Evolutionary conservation across 108 stramenopile species (phyloP), one percentile per base, ranked within the genome.

Genomic region (Epipyxis sp.): DNA sequence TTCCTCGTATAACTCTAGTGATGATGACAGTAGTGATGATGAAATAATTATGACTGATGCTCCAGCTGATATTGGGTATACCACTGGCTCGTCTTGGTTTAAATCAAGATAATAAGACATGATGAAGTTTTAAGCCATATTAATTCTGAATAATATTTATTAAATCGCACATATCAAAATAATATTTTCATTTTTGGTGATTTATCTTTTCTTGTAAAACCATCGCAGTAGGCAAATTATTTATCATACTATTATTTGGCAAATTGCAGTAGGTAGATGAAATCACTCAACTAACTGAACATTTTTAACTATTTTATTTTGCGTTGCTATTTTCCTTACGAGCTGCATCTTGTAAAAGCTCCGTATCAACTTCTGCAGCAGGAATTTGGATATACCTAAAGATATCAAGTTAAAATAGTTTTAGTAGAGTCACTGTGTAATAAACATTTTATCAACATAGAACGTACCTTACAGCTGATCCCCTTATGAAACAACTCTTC

Each of bases 401-500:
- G 34, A 65, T 6, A 50, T 13, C 46, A 50, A 13, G 46, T 13
- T 50, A 50, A 50, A 13, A 6, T 13, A 50, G 46, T 13, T 6
- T 50, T 20, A 50, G 46, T 20, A 50, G 46, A 50, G 46, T n/a
- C n/a, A n/a, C n/a, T n/a, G n/a, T n/a, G n/a, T n/a, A n/a, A n/a
- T n/a, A n/a, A n/a, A 50, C 20, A 50, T 50, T 13, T 13, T 50
- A 50, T 6, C 20, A 25, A 10, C 6, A 16, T 37, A 29, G 61
- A 13, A 6, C 13, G 20, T 65, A 65, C 61, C 97, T 90, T 1
- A 99, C 94, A 10, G 96, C 97, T 77, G 95, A 96, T 30, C 98
- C 98, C 39, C 98, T 89, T 74, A 99, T 92, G 79, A 99, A 99
- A 82, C 93, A 94, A 80, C 91, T 97, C 85, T 98, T 93, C 1